phyloP scores from a whole-genome alignment of 169 alveolate species.

The Neospora caninum region DNA sequence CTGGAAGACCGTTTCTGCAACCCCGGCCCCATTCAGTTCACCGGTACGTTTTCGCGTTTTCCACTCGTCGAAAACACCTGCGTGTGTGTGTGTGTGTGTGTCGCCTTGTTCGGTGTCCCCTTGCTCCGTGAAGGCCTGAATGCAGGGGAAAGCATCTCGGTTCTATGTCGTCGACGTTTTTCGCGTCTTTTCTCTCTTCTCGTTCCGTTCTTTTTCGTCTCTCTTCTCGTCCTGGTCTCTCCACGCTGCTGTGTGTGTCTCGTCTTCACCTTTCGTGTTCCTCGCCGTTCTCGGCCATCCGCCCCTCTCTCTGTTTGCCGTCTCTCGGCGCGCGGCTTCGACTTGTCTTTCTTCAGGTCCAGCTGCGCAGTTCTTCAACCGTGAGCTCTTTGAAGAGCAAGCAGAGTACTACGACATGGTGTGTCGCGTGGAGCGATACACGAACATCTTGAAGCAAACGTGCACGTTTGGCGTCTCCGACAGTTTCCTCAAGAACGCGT shows the following conservation, averaged over 20 bases:
- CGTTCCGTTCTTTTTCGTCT: neutral
- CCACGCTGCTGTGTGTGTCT: neutral
- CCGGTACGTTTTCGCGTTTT: slow-evolving; percentile 70
- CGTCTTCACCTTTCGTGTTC: neutral
- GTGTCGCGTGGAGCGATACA: slow-evolving; percentile 87
- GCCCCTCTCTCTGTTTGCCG: neutral
- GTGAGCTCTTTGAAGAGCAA: slow-evolving; percentile 88
- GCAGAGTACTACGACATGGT: slow-evolving; percentile 90
- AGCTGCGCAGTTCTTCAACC: slow-evolving; percentile 84
- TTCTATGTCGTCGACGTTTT: no score
- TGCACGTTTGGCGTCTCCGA: slow-evolving; percentile 85
- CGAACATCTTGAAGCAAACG: slow-evolving; percentile 82
- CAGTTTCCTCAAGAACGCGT: slow-evolving; percentile 77
- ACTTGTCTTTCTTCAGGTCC: slow-evolving; percentile 93
- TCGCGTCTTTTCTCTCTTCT: neutral
- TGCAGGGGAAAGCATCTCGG: no score
- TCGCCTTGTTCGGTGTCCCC: no score
- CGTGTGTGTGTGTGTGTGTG: no score
- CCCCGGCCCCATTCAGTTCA: slow-evolving; percentile 97
- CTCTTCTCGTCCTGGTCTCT: neutral
- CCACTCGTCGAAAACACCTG: no score
- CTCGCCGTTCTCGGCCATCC: neutral
- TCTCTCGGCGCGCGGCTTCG: no score
- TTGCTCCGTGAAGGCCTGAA: no score
- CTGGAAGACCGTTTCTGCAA: slow-evolving; percentile 93